Conservation (phyloP, 306 rosid species). For the Acmispon strigosus region DNA sequence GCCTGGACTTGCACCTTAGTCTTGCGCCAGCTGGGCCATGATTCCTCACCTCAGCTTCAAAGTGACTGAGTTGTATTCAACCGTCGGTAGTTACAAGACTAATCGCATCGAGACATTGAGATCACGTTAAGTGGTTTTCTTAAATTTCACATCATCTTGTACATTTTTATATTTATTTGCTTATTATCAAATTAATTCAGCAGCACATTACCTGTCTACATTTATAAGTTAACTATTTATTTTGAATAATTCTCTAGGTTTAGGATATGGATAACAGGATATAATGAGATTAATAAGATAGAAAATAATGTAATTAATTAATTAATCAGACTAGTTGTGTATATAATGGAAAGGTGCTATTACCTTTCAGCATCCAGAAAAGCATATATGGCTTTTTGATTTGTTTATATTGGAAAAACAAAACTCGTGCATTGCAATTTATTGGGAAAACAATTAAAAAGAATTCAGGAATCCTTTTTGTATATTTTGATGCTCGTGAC, state of each 20-base stretch:
- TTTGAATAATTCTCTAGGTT: neutral
- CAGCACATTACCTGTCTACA: neutral
- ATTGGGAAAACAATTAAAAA: too few relatives aligned
- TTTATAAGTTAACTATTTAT: neutral
- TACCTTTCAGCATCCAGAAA: too few relatives aligned
- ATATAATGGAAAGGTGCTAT: too few relatives aligned
- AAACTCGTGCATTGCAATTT: too few relatives aligned
- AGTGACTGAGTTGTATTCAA: neutral
- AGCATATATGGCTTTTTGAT: too few relatives aligned
- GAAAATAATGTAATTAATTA: neutral
- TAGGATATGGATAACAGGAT: neutral
- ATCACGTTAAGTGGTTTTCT: too few relatives aligned
- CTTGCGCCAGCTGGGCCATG: conserved; percentile 74
- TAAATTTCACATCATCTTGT: too few relatives aligned
- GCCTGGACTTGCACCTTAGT: conserved; percentile 85
- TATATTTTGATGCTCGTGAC: too few relatives aligned
- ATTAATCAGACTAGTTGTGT: neutral
- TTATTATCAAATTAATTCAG: conserved; percentile 30
- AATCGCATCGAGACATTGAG: too few relatives aligned
- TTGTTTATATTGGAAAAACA: too few relatives aligned
- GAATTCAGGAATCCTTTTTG: too few relatives aligned
- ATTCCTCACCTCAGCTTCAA: conserved; percentile 10
- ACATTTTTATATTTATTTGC: conserved; percentile 44
- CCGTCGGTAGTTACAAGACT: too few relatives aligned
- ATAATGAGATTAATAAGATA: neutral